phyloP scores from a whole-genome alignment of 495 filamentous ascomycete genomes.

The Friedmanniomyces endolithicus region DNA sequence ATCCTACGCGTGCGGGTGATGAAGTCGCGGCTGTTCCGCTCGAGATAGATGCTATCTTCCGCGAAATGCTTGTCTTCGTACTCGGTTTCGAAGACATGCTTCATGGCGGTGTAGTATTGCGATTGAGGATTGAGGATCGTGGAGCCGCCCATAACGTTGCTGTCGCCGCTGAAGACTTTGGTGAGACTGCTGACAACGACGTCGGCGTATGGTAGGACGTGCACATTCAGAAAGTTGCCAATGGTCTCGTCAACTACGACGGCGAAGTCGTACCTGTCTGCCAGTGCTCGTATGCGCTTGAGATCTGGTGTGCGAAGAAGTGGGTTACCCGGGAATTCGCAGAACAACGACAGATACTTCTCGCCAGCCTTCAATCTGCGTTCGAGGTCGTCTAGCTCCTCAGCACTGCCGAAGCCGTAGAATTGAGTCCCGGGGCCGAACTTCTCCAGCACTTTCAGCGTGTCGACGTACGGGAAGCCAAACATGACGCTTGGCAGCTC shows the following conservation, averaged over 20 bases:
- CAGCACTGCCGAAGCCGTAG: conserved; percentile 70
- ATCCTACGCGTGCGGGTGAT: conserved; percentile 68
- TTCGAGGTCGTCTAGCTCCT: conserved; percentile 82
- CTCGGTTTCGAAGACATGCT: conserved; percentile 43
- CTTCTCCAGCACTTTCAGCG: conserved; percentile 85
- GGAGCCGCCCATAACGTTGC: conserved; percentile 95
- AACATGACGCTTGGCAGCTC: conserved; percentile 50
- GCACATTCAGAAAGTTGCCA: conserved; percentile 89
- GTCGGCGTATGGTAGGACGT: conserved; percentile 79
- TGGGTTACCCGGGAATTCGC: conserved; percentile 90
- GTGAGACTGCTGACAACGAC: conserved; percentile 88
- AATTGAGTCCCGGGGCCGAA: conserved; percentile 87
- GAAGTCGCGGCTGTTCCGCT: conserved; percentile 92
- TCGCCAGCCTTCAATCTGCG: conserved; percentile 57
- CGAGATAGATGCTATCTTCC: conserved; percentile 86
- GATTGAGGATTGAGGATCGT: conserved; percentile 72
- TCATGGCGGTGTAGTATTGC: conserved; percentile 56
- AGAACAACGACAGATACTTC: conserved; percentile 73
- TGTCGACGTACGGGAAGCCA: conserved; percentile 92
- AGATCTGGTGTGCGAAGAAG: conserved; percentile 77
- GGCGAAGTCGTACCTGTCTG: conserved; percentile 75
- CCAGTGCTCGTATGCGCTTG: conserved; percentile 60
- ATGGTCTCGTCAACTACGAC: conserved; percentile 94
- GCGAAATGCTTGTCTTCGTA: conserved; percentile 89
- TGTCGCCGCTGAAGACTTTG: conserved; percentile 93